Base-by-base conservation (phyloP, 768 basidiomycete genomes). In the Amylocystis lapponica region DNA sequence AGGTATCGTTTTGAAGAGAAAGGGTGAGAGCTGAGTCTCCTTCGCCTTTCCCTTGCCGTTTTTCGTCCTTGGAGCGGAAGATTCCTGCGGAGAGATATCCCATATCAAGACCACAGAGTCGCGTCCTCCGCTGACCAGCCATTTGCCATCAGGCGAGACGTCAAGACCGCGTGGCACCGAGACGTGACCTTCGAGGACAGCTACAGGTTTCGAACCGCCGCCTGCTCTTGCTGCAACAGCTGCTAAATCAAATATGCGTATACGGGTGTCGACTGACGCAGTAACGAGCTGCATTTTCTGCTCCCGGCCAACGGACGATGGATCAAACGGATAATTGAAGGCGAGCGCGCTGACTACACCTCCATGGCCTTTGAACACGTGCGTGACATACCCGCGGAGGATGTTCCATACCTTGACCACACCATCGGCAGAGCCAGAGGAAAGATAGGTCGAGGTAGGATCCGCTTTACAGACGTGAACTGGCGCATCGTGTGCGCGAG, bases 391-490 rank as follows among this genome's bases (percentile, higher is more conserved):
- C 26, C 92, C 94, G 20, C 82, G 82, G 3, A 72, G 65, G 35
- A 93, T 81, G 60, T 96, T 85, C 93, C 93, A 98, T 9, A 99
- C 90, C 69, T 97, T 98, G 34, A 97, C 96, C 25, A 89, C 76
- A 19, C 96, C 95, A 51, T 99, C 96, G 6, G 95, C 91, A 10
- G 95, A 87, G 1, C 96, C 96, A 14, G 94, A 95, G 6, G 96
- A 96, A 50, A 97, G 75, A 51, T 95, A 86, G 2, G 86, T 83
- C 2, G 88, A 91, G 8, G 87, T 87, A 14, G 84, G 89, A 67
- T 90, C 94, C 12, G 78, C 65, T 50, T 74, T 79, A 57, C 88
- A 89, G 42, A 94, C 85, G 56, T 97, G 91, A 35, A 98, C 85
- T 11, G 96, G 95, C 3, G 93, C 86, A 40, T 93, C 87, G 55